Evolutionary conservation across 2,329 filamentous ascomycete genomes (phyloP), one percentile per base, ranked within the genome.

Genomic region (Dothistroma pini): DNA sequence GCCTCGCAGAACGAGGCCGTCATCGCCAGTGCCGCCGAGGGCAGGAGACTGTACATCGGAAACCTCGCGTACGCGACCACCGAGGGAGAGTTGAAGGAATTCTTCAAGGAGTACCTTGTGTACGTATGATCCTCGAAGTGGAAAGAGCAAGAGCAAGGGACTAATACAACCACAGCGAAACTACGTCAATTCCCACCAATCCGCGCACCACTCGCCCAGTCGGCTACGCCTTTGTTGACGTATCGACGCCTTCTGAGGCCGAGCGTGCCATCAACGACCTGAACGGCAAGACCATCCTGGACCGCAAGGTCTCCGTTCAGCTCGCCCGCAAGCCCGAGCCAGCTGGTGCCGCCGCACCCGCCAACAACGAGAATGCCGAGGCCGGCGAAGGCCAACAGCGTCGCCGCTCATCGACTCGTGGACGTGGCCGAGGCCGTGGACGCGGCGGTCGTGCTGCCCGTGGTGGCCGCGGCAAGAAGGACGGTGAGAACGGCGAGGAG

Each of bases 41-140:
- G 95, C 80, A 91, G 95, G 84, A 91, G 95, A 84, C 89, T 99
- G 75, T 99, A 99, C 84, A 97, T 99, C 84, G 95, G 95, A 85
- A 99, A 99, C 86, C 90, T 99, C 87, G 95, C 95, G 76, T 99
- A 99, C 81, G 93, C 93, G 89, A 97, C 95, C 88, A 96, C 92
- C 80, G 95, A 97, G 90, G 95, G 90, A 89, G 92, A 97, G 89
- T 91, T 99, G 86, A 96, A 96, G 86, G 90, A 95, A 75, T 99
- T 99, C 87, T 99, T 99, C 89, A 93, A 95, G 86, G 90, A 89
- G 81, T 97, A 96, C 86, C 89, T 95, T 84, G 91, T 99, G 95
- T 99, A 86, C 86, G 93, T 90, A 66, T 60, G 59, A 64, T 58
- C 68, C 52, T 48, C 47, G 21, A 47, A 19, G 12, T n/a, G 22